These are phyloP conservation scores for Musa balbisiana DNA, from an alignment of 202 grass and related monocot species.

Conservation along the genomic window DNA sequence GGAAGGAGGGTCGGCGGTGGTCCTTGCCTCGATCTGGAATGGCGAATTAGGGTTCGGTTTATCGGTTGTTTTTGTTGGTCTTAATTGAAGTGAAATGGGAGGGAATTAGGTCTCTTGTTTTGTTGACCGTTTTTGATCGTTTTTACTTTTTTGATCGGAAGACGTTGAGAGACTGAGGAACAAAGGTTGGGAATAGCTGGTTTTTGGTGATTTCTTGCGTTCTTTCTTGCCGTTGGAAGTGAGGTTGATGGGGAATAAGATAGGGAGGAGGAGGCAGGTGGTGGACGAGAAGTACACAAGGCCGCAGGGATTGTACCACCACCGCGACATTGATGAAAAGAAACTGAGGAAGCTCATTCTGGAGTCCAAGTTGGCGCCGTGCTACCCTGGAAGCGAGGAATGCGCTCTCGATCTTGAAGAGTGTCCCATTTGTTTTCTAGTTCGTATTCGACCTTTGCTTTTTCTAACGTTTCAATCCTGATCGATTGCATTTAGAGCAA, in stretches of 20 bases:
- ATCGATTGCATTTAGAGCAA: background rate
- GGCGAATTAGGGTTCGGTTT: background rate
- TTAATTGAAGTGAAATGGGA: background rate
- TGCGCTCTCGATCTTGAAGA: slow-evolving; percentile 62
- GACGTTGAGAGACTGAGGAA: background rate
- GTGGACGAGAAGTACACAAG: slow-evolving; percentile 85
- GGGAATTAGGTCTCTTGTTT: background rate
- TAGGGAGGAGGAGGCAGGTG: slow-evolving; percentile 60
- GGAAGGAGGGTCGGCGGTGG: background rate
- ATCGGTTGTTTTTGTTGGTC: background rate
- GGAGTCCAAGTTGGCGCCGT: slow-evolving; percentile 92
- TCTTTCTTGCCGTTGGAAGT: background rate
- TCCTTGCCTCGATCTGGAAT: slow-evolving; percentile 12
- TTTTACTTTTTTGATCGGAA: background rate
- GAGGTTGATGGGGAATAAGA: slow-evolving; percentile 78
- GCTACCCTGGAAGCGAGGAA: slow-evolving; percentile 76
- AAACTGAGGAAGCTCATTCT: slow-evolving; percentile 99
- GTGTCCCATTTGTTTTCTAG: slow-evolving; percentile 99
- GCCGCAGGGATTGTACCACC: slow-evolving; percentile 92
- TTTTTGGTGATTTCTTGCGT: background rate
- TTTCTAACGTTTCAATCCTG: no score
- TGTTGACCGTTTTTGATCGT: no score
- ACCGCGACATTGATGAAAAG: slow-evolving; percentile 89
- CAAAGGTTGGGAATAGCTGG: background rate
- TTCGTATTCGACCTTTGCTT: slow-evolving; percentile 24